These are phyloP conservation scores for Mycosphaerella arachidis DNA, from an alignment of 2,329 filamentous ascomycete species.

Conservation along the genomic window DNA sequence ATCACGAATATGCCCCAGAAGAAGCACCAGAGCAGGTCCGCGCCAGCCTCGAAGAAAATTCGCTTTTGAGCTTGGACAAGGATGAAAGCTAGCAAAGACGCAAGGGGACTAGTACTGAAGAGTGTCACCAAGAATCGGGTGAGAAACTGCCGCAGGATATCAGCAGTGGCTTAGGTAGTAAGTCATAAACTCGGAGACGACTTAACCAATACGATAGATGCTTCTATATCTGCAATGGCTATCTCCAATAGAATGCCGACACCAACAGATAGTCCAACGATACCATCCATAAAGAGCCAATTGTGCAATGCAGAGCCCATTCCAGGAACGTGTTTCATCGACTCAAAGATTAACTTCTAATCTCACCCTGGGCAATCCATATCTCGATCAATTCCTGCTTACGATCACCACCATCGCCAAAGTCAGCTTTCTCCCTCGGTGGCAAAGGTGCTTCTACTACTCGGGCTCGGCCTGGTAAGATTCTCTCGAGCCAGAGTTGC, in stretches of 20 bases:
- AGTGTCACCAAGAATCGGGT: neutral
- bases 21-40: neutral
- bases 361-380: constrained; percentile 19
- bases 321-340: constrained; percentile 18
- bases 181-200: neutral
- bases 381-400: constrained; percentile 14
- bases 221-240: neutral
- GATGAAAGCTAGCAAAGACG: constrained; percentile 9
- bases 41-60: constrained; percentile 10
- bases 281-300: constrained; percentile 3
- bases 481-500: constrained; percentile 20
- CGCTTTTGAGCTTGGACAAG: constrained; percentile 18
- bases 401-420: constrained; percentile 1
- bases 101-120: constrained; percentile 6
- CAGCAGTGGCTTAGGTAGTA: neutral
- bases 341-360: constrained; percentile 11
- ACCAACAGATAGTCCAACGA: neutral
- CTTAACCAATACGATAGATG: neutral
- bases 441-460: neutral
- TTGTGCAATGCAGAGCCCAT: constrained; percentile 11
- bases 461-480: constrained; percentile 10
- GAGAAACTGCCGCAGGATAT: constrained; percentile 6
- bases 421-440: neutral
- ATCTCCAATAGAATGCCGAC: neutral
- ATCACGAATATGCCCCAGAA: constrained; percentile 9